These are phyloP conservation scores for Xylaria curta DNA, from an alignment of 495 filamentous ascomycete species.

Conservation along the genomic window DNA sequence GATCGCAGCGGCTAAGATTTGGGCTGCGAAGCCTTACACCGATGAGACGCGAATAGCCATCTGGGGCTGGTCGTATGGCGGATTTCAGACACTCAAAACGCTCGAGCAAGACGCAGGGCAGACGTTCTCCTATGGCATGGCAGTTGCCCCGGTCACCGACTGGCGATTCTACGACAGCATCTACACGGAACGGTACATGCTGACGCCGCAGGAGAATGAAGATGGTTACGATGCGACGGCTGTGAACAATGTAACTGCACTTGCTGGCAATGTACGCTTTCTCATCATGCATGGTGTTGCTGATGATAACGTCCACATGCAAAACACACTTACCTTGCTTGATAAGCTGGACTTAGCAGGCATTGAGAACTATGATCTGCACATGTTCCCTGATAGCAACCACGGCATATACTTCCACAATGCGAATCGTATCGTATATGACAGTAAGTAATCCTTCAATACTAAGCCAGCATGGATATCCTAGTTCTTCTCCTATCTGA, in stretches of 20 bases:
- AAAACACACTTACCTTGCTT: constrained; percentile 85
- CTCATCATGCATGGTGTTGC: constrained; percentile 92
- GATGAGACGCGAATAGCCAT: constrained; percentile 84
- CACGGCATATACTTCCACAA: constrained; percentile 96
- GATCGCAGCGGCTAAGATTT: constrained; percentile 87
- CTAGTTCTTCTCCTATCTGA: neutral
- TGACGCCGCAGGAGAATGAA: constrained; percentile 82
- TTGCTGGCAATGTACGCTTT: constrained; percentile 80
- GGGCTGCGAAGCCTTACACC: constrained; percentile 81
- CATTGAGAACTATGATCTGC: constrained; percentile 94
- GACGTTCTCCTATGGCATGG: constrained; percentile 96
- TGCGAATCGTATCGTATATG: constrained; percentile 90
- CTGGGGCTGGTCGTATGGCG: constrained; percentile 98
- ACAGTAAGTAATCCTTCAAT: constrained; percentile 67
- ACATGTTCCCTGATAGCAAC: constrained; percentile 95
- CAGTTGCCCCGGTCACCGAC: constrained; percentile 95
- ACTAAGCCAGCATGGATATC: constrained; percentile 7
- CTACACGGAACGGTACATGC: constrained; percentile 97
- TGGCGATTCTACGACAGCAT: constrained; percentile 96
- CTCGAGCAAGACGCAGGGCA: constrained; percentile 86
- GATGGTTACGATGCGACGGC: constrained; percentile 76
- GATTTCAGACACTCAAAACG: constrained; percentile 96
- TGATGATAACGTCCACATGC: constrained; percentile 97
- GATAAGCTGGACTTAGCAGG: constrained; percentile 84
- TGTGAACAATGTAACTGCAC: constrained; percentile 72